Conservation (phyloP, 1,284 basidiomycete genomes). For the Trametes versicolor region DNA sequence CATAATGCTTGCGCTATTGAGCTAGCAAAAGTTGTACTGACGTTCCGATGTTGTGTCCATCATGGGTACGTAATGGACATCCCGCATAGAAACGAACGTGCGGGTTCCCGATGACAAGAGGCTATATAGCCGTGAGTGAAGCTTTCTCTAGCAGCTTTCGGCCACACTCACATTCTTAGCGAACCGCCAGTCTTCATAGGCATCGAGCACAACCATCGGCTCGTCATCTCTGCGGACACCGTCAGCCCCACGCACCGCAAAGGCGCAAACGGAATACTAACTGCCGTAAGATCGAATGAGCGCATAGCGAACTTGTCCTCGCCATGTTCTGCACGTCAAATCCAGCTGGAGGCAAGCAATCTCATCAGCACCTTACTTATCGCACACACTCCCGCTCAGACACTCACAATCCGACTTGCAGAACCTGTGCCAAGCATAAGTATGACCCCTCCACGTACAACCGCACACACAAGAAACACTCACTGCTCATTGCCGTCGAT, state of each 20-base stretch:
- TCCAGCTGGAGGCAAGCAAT: conserved; percentile 58
- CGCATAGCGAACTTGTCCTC: conserved; percentile 81
- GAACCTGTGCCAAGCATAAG: conserved; percentile 58
- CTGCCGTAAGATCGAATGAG: conserved; percentile 86
- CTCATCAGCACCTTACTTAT: conserved; percentile 2
- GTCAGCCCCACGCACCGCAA: background rate
- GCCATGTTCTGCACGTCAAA: conserved; percentile 62
- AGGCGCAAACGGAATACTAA: conserved; percentile 45
- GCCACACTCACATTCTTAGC: conserved; percentile 67
- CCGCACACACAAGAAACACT: conserved; percentile 20
- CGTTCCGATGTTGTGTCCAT: conserved; percentile 92
- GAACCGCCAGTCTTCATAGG: conserved; percentile 89
- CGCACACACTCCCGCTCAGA: background rate
- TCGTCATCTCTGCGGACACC: conserved; percentile 75
- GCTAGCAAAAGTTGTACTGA: conserved; percentile 44
- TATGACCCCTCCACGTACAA: conserved; percentile 19
- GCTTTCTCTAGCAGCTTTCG: conserved; percentile 15
- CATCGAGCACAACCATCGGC: conserved; percentile 87
- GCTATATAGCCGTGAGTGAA: conserved; percentile 56
- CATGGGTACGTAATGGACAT: conserved; percentile 87
- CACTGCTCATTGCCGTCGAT: conserved; percentile 86
- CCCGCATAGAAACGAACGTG: conserved; percentile 92
- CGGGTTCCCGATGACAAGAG: conserved; percentile 75
- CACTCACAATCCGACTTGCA: conserved; percentile 83
- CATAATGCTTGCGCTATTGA: background rate